Percentiles rank a stretch among this genome's conserved stretches.
Evolutionary conservation across 2,329 filamentous ascomycete species (phyloP).

Genomic region (Trichoderma brevicompactum): DNA sequence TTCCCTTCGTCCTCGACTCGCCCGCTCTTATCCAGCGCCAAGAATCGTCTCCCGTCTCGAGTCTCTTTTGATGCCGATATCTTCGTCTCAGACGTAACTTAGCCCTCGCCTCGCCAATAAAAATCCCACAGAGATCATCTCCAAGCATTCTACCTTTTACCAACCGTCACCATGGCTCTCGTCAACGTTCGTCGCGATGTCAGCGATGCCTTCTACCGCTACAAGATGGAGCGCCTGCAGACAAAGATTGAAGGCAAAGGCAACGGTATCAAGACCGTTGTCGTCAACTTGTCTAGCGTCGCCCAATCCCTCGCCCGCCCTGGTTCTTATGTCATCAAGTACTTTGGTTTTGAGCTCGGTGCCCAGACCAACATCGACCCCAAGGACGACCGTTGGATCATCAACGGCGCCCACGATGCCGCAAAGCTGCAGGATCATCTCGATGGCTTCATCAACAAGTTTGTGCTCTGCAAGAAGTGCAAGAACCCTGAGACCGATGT

Average conservation of each 20-base stretch:
- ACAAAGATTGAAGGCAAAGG: slow-evolving; percentile 99
- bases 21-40: slow-evolving; percentile 12
- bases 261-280: slow-evolving; percentile 98
- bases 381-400: slow-evolving; percentile 98
- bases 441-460: slow-evolving; percentile 97
- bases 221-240: slow-evolving; percentile 99
- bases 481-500: slow-evolving; percentile 99
- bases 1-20: slow-evolving; percentile 25
- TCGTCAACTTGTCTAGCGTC: slow-evolving; percentile 95
- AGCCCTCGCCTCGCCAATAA: slow-evolving; percentile 7
- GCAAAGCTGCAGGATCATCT: slow-evolving; percentile 97
- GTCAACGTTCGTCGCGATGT: slow-evolving; percentile 99
- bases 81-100: slow-evolving; percentile 13
- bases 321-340: slow-evolving; percentile 97
- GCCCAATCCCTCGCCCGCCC: slow-evolving; percentile 90
- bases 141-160: neutral
- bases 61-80: slow-evolving; percentile 46
- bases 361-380: slow-evolving; percentile 98
- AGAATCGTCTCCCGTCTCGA: slow-evolving; percentile 39
- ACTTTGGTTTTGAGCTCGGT: slow-evolving; percentile 98
- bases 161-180: slow-evolving; percentile 81
- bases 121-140: neutral
- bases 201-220: slow-evolving; percentile 98
- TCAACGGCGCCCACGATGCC: slow-evolving; percentile 97
- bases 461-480: slow-evolving; percentile 99